Evolutionary conservation across 768 basidiomycete genomes (phyloP), one percentile per base, ranked within the genome.

Genomic region (Boletus sp.): DNA sequence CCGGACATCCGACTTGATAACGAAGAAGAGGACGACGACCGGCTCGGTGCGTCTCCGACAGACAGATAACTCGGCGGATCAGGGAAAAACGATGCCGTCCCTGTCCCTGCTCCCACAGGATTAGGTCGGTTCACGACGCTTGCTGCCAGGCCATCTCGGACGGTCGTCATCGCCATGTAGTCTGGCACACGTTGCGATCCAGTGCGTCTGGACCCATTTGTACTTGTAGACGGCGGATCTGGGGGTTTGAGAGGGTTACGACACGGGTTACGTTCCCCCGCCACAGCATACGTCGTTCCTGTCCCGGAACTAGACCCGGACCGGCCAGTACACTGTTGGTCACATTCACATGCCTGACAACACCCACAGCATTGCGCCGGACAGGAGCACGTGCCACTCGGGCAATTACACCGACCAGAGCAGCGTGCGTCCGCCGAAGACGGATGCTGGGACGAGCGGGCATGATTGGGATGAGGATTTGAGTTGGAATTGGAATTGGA

Each of bases 381-480:
- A 55, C 75, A 77, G 7, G 62, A 43, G 56, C 74, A 75, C 13
- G 69, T 42, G 13, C 71, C 67, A 0, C 47, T 41, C 0, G 66
- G 62, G 47, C 75, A 76, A 42, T 61, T 60, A 63, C 76, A 76
- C 30, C 56, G 69, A 45, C 71, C 68, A 21, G 54, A 62, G 47
- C 72, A 72, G 27, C 68, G 66, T 23, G 70, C 68, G 15, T 59
- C 65, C 57, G 62, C 51, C 30, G 50, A 39, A 34, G 56, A 45
- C 47, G 61, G 56, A 50, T 54, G 54, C 33, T 66, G 64, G 54
- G 64, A 49, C 4, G 57, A 29, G 25, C 48, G 58, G 4, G 51
- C 29, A 39, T 51, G 50, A 47, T 43, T 60, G 33, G 46, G 27
- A 19, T 44, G 52, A 8, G 47, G 33, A 41, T 44, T 41, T 11